Conservation (phyloP, 2,329 filamentous ascomycete genomes). For the Stachybotrys chlorohalonatus region DNA sequence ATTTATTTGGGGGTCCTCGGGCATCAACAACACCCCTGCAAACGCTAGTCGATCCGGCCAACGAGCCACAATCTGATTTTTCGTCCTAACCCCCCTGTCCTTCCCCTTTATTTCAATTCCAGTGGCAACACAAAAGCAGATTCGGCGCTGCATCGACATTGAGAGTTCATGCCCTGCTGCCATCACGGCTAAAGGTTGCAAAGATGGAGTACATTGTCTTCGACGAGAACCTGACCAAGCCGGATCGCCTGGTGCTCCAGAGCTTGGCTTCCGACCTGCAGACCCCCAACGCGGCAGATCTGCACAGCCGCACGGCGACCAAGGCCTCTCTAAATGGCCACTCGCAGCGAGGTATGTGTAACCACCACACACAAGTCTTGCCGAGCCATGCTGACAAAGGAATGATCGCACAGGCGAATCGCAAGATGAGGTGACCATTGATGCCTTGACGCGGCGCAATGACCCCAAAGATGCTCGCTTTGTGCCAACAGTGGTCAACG, state of each 20-base stretch:
- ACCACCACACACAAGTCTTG: not conserved
- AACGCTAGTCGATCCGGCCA: too few species aligned
- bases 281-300: not conserved
- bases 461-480: constrained; percentile 30
- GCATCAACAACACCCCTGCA: too few species aligned
- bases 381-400: too few species aligned
- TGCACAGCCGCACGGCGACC: not conserved
- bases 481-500: constrained; percentile 36
- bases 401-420: not conserved
- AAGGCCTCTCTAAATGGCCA: not conserved
- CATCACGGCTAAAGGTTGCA: not conserved
- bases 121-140: not conserved
- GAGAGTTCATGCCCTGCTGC: not conserved
- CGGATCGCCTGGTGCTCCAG: constrained; percentile 1
- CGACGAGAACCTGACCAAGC: constrained; percentile 1
- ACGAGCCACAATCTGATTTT: not conserved
- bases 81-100: not conserved
- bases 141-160: not conserved
- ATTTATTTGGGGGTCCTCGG: too few species aligned
- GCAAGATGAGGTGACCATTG: constrained; percentile 21
- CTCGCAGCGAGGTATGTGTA: constrained; percentile 3
- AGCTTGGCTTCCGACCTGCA: constrained; percentile 1
- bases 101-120: not conserved
- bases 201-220: constrained; percentile 1
- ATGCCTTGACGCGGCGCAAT: constrained; percentile 29